Base-by-base conservation (phyloP, 495 filamentous ascomycete species). In the Penicillium robsamsonii region DNA sequence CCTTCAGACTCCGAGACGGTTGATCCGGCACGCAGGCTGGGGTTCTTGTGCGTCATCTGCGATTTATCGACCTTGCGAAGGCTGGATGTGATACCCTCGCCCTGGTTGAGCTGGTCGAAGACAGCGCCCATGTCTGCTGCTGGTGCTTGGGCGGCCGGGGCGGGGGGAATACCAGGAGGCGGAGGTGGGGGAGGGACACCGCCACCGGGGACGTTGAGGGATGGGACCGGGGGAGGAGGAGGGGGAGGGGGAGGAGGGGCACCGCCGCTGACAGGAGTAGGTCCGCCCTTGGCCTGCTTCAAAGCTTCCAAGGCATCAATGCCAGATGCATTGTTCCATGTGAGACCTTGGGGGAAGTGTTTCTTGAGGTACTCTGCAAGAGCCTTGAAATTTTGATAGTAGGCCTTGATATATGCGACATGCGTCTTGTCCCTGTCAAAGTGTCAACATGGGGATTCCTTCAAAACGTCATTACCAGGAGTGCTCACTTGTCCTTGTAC, bases 21-120 rank as follows among this genome's bases (percentile, higher is more conserved):
- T 9, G 87, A 87, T 49, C 80, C 77, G 12, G 87, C 84, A 37
- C 94, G 86, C 24, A 99, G 79, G 20, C 83, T 82, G n/a, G 95
- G 94, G 74, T 99, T 99, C 78, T 97, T 97, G 78, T 99, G 94
- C 45, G 94, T 97, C 92, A 96, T 96, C 66, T 96, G 74, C 20
- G 87, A 91, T 64, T 86, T 90, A 73, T 96, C 91, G 27, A 99
- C 94, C 76, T 96, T 99, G 51, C 87, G 84, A 15, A 99, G 81
- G 37, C 90, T 85, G 52, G 87, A 84, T 13, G 94, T 99, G 58
- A 99, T 89, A 22, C 79, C 74, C 57, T 89, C 86, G 50, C 94
- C 94, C 62, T 89, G 86, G 71, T 96, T 97, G 57, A 99, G 79
- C 57, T 96, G 85, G 52, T 83, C 85, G 69, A 99, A 97, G 0